Evolutionary conservation across 1,139 yeast genomes (phyloP).

Genomic region (Ogataea hybrid): DNA sequence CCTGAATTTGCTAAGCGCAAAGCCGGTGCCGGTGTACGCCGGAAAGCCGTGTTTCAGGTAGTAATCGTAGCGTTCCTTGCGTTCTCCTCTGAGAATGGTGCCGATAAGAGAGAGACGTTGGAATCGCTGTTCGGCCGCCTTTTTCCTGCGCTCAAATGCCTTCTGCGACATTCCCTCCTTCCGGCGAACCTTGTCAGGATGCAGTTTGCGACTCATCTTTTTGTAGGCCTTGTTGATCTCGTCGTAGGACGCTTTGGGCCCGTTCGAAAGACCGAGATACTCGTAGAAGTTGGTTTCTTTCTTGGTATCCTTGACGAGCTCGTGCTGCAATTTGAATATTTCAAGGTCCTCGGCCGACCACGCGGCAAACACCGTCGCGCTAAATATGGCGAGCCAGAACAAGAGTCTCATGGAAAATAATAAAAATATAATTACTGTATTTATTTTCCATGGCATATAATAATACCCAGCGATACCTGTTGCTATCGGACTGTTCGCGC

Average conservation of each 20-base stretch:
- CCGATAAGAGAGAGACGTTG: conserved; percentile 75
- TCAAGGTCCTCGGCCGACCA: conserved; percentile 72
- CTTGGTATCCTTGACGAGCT: conserved; percentile 64
- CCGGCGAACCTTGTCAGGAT: conserved; percentile 73
- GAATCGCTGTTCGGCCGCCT: conserved; percentile 55
- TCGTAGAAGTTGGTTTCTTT: conserved; percentile 63
- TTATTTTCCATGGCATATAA: conserved; percentile 13
- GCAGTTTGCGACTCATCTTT: conserved; percentile 65
- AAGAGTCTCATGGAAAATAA: conserved; percentile 10
- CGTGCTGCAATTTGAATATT: conserved; percentile 72
- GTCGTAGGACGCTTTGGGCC: conserved; percentile 53
- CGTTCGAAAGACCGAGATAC: conserved; percentile 53
- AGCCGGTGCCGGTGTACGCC: conserved; percentile 56
- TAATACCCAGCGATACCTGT: conserved; percentile 19
- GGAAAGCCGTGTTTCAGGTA: conserved; percentile 88
- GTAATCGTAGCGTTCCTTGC: conserved; percentile 79
- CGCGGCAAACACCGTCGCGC: conserved; percentile 27
- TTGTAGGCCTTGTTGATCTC: conserved; percentile 78
- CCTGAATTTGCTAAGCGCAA: conserved; percentile 52
- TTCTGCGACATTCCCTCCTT: conserved; percentile 29
- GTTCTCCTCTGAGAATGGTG: conserved; percentile 62
- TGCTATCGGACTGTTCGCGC: conserved; percentile 30
- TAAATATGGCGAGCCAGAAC: conserved; percentile 14
- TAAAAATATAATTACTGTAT: not conserved
- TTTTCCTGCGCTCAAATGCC: conserved; percentile 37